phyloP scores from a whole-genome alignment of 768 basidiomycete species.

The Lactarius pseudohatsudake region DNA sequence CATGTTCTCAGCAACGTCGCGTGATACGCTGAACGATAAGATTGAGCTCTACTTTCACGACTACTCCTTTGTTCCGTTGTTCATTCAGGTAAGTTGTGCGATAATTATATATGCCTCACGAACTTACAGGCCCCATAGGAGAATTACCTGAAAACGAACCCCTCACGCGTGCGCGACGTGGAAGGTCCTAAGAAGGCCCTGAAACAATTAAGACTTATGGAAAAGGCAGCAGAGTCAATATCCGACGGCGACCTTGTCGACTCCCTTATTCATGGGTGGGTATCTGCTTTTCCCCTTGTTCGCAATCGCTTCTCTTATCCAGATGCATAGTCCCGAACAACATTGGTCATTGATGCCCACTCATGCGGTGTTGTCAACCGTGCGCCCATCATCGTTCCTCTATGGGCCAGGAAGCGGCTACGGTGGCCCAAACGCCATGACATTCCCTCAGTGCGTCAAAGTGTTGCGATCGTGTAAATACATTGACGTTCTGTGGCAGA shows the following conservation, averaged over 20 bases:
- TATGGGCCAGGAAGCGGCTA: constrained; percentile 73
- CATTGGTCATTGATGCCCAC: constrained; percentile 95
- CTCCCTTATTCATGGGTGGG: constrained; percentile 93
- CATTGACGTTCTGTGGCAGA: constrained; percentile 42
- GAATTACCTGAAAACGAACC: constrained; percentile 88
- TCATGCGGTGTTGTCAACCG: constrained; percentile 88
- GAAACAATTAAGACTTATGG: constrained; percentile 79
- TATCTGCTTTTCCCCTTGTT: constrained; percentile 36
- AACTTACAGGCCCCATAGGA: constrained; percentile 51
- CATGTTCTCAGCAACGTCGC: constrained; percentile 77
- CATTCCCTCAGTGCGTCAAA: constrained; percentile 80
- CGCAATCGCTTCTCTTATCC: background rate
- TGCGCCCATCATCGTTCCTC: constrained; percentile 80
- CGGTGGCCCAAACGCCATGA: constrained; percentile 62
- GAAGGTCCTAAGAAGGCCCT: constrained; percentile 64
- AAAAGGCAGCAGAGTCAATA: constrained; percentile 86
- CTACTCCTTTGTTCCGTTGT: constrained; percentile 89
- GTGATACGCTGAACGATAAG: constrained; percentile 85
- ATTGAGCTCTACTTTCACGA: constrained; percentile 98
- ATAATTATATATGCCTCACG: background rate
- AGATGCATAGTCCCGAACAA: constrained; percentile 69
- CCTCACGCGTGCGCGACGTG: constrained; percentile 55
- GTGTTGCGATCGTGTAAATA: too few species aligned
- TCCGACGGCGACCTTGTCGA: constrained; percentile 96
- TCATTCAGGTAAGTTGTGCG: constrained; percentile 75